Percentiles rank a stretch among this genome's conserved stretches.
These are phyloP conservation scores for Cercophora sp. DNA, from an alignment of 495 filamentous ascomycete genomes.

Conservation along the genomic window DNA sequence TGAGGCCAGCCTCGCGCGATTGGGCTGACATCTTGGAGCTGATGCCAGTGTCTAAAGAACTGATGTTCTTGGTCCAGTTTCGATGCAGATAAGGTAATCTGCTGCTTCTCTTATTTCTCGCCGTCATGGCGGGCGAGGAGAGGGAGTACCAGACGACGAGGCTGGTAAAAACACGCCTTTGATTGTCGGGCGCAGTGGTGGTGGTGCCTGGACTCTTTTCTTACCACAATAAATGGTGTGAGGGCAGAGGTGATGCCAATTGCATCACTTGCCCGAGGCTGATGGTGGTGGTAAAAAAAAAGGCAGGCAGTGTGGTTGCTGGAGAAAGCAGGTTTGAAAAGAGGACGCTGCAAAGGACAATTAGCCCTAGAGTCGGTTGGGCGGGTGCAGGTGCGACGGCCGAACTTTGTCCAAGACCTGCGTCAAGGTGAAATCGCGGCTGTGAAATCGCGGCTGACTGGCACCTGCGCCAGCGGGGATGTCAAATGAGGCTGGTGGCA, in stretches of 20 bases:
- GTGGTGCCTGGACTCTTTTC: too few species aligned
- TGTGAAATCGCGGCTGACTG: background rate
- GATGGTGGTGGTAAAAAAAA: too few species aligned
- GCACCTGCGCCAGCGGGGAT: too few species aligned
- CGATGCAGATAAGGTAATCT: slow-evolving; percentile 35
- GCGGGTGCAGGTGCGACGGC: slow-evolving; percentile 3
- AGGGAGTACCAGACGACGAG: slow-evolving; percentile 13
- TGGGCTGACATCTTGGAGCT: slow-evolving; percentile 38
- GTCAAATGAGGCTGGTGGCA: too few species aligned
- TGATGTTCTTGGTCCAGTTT: slow-evolving; percentile 31
- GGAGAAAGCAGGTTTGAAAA: too few species aligned
- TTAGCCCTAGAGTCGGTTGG: too few species aligned
- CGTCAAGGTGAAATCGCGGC: background rate
- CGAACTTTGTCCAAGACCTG: background rate
- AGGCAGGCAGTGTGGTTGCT: too few species aligned
- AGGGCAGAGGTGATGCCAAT: too few species aligned
- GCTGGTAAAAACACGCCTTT: background rate
- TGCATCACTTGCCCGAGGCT: too few species aligned
- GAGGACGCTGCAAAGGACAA: too few species aligned
- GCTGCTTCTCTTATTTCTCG: slow-evolving; percentile 15
- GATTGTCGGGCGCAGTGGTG: too few species aligned
- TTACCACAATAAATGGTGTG: too few species aligned
- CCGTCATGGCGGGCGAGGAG: slow-evolving; percentile 22
- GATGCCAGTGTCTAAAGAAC: slow-evolving; percentile 32
- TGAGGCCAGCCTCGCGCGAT: slow-evolving; percentile 28